phyloP scores from a whole-genome alignment of 108 stramenopile genomes.

The Skeletonema tropicum region DNA sequence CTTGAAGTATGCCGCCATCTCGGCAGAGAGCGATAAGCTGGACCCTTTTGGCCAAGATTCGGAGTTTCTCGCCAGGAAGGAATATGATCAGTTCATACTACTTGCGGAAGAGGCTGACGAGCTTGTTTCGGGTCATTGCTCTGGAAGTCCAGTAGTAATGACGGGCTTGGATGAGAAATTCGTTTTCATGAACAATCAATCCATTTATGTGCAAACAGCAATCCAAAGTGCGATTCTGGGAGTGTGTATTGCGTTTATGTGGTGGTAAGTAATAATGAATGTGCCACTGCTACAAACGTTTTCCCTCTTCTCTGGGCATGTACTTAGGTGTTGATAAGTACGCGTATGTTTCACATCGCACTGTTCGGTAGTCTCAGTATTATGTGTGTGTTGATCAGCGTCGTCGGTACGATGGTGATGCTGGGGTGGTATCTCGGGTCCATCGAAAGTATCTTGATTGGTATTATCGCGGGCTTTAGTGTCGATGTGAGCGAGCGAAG shows the following conservation, averaged over 20 bases:
- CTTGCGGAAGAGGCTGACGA: constrained; percentile 33
- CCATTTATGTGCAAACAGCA: constrained; percentile 50
- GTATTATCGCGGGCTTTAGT: constrained; percentile 48
- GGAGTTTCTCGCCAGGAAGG: constrained; percentile 35
- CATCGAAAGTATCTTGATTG: constrained; percentile 49
- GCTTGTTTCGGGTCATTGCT: constrained; percentile 32
- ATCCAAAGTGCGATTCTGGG: constrained; percentile 50
- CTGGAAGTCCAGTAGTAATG: constrained; percentile 39
- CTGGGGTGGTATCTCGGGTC: constrained; percentile 54
- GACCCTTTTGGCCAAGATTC: constrained; percentile 39
- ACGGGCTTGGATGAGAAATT: constrained; percentile 61
- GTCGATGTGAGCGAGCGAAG: too few relatives aligned
- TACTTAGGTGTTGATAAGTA: constrained; percentile 35
- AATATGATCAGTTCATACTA: constrained; percentile 49
- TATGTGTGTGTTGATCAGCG: constrained; percentile 49
- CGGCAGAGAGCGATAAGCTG: constrained; percentile 39
- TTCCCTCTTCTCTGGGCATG: too few relatives aligned
- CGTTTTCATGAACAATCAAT: constrained; percentile 66
- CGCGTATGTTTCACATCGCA: constrained; percentile 46
- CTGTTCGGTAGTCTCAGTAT: constrained; percentile 57
- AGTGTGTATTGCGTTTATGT: constrained; percentile 55
- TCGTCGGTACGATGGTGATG: constrained; percentile 55
- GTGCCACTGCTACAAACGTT: too few relatives aligned
- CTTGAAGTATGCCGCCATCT: constrained; percentile 45
- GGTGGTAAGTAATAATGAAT: constrained; percentile 11